These are phyloP conservation scores for Panicum miliaceum DNA, from an alignment of 176 grass and related monocot genomes.

Conservation along the genomic window DNA sequence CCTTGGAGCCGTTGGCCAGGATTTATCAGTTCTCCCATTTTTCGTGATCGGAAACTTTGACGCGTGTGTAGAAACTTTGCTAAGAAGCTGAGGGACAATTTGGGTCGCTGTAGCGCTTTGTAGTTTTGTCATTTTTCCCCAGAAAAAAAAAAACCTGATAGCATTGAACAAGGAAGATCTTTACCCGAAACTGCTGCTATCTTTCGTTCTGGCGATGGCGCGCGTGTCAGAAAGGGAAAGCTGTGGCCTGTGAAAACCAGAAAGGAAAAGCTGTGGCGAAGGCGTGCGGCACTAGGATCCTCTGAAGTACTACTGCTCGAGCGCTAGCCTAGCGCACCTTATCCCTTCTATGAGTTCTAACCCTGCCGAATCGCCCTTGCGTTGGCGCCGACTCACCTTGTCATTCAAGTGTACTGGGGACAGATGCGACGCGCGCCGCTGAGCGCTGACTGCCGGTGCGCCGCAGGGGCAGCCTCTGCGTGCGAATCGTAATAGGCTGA, in stretches of 20 bases:
- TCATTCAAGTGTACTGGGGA: too few species aligned
- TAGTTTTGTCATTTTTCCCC: conserved; percentile 27
- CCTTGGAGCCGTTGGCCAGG: conserved; percentile 9
- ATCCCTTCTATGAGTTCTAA: too few species aligned
- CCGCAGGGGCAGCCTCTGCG: too few species aligned
- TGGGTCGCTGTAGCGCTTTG: conserved; percentile 29
- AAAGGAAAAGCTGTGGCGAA: neutral
- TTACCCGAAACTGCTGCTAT: neutral
- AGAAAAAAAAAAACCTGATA: conserved; percentile 33
- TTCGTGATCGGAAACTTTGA: conserved; percentile 45
- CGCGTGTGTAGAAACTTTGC: conserved; percentile 42
- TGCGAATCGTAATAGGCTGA: too few species aligned
- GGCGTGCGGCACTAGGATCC: too few species aligned
- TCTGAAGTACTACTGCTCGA: too few species aligned
- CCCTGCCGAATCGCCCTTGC: too few species aligned
- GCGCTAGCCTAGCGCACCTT: too few species aligned
- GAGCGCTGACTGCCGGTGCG: too few species aligned
- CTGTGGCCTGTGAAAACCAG: neutral
- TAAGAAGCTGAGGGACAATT: conserved; percentile 13
- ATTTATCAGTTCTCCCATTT: conserved; percentile 48
- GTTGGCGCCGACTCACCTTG: too few species aligned
- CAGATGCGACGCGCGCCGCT: too few species aligned
- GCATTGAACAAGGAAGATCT: conserved; percentile 14
- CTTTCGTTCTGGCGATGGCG: neutral
- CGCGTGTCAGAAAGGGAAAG: too few species aligned